Percentiles rank a stretch among this genome's conserved stretches.
phyloP scores from a whole-genome alignment of 225 moss, liverwort and hornwort genomes.

The Marchantia polymorpha region DNA sequence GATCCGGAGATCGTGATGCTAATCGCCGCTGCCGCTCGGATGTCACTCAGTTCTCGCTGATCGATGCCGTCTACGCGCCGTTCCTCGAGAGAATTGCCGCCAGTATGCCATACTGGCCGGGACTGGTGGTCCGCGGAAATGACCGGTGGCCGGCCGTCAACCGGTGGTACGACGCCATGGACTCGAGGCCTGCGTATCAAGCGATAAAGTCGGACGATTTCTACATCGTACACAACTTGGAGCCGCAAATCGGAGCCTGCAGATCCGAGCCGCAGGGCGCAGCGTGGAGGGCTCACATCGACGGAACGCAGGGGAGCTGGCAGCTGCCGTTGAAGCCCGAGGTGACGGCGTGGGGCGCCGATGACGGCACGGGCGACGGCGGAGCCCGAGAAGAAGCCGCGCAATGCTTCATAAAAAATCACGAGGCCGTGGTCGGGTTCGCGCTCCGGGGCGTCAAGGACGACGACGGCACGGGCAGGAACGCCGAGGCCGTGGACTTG shows the following conservation, averaged over 20 bases:
- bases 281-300: slow-evolving; percentile 54
- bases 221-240: slow-evolving; percentile 65
- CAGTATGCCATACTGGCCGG: slow-evolving; percentile 80
- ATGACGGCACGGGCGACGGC: slow-evolving; percentile 62
- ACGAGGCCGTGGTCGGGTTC: slow-evolving; percentile 53
- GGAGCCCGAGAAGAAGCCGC: slow-evolving; percentile 69
- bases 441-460: slow-evolving; percentile 41
- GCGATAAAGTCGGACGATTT: slow-evolving; percentile 88
- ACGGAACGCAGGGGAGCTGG: slow-evolving; percentile 72
- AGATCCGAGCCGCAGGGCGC: slow-evolving; percentile 44
- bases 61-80: slow-evolving; percentile 73
- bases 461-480: slow-evolving; percentile 30
- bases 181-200: slow-evolving; percentile 67
- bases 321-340: slow-evolving; percentile 73
- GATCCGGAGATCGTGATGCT: neutral
- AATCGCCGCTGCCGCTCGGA: neutral
- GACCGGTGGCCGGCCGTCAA: slow-evolving; percentile 67
- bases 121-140: slow-evolving; percentile 52
- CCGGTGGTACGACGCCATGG: slow-evolving; percentile 79
- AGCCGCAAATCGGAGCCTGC: slow-evolving; percentile 74
- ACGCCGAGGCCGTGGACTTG: slow-evolving; percentile 46
- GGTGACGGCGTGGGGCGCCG: slow-evolving; percentile 76
- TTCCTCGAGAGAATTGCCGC: slow-evolving; percentile 83
- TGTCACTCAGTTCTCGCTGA: slow-evolving; percentile 59
- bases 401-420: slow-evolving; percentile 53